phyloP scores from a whole-genome alignment of 2,329 filamentous ascomycete genomes.

The Mollisiaceae sp. region DNA sequence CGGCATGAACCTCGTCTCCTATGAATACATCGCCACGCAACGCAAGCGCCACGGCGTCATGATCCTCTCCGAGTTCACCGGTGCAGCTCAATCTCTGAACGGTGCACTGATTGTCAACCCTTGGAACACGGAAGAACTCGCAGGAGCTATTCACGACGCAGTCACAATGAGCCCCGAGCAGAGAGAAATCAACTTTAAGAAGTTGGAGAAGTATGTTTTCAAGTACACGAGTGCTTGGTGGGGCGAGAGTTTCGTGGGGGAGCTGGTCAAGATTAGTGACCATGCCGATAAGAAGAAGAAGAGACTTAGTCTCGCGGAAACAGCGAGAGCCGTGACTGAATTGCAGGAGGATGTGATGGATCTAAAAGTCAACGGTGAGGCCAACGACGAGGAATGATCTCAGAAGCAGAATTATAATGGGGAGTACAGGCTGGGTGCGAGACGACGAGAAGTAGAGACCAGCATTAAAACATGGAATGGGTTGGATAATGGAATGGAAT shows the following conservation, averaged over 20 bases:
- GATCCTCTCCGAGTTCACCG: slow-evolving; percentile 96
- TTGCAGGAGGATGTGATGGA: slow-evolving; percentile 28
- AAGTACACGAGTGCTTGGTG: slow-evolving; percentile 99
- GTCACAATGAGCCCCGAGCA: slow-evolving; percentile 95
- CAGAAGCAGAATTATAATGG: not conserved
- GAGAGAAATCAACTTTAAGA: slow-evolving; percentile 84
- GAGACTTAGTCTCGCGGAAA: slow-evolving; percentile 19
- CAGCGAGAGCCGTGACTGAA: slow-evolving; percentile 27
- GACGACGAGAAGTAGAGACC: not conserved
- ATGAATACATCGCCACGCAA: slow-evolving; percentile 97
- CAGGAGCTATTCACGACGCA: slow-evolving; percentile 92
- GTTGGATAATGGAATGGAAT: not conserved
- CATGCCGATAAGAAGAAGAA: slow-evolving; percentile 42
- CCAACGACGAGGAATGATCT: not conserved
- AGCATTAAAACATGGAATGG: not conserved
- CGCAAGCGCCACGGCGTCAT: slow-evolving; percentile 88
- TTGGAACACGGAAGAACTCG: slow-evolving; percentile 97
- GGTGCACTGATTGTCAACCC: slow-evolving; percentile 95
- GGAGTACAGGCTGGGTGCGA: not conserved
- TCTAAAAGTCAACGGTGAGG: slow-evolving; percentile 24
- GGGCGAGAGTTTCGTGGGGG: slow-evolving; percentile 90
- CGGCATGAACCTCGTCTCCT: slow-evolving; percentile 98
- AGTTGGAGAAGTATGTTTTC: slow-evolving; percentile 92
- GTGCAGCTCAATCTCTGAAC: slow-evolving; percentile 92
- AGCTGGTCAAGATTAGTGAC: slow-evolving; percentile 58